Base-by-base conservation (phyloP, 371 early-diverging fungal species). In the Mortierella polycephala region DNA sequence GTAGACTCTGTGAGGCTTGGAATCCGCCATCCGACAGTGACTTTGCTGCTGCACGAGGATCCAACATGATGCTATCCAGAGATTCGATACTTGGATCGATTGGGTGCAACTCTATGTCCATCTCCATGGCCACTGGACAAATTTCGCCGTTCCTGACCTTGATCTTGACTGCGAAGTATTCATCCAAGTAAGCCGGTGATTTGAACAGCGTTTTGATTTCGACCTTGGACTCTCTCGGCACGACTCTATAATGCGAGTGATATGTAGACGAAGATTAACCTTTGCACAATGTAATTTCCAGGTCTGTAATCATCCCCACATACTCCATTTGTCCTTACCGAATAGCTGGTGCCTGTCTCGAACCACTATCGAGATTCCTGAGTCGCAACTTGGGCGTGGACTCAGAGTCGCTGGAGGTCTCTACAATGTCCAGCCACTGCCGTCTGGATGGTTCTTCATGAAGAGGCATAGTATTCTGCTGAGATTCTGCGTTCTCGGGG, bases 171-270 rank as follows among this genome's bases (percentile, higher is more conserved):
- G 86, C 85, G 68, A 89, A 91, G 30, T 85, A 70, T 59, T 94
- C 94, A 57, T 94, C 92, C 62, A 95, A 70, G 18, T 90, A 74
- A 0, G 90, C 92, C 9, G 92, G 93, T 7, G 91, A 81, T 13
- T 73, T 67, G 71, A 91, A 86, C 0, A 83, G 69, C 5, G 87
- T 74, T 20, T 74, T 69, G n/a, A 93, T 75, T 50, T 85, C 82
- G 3, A 95, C 71, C 23, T 89, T 90, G 18, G 94, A 92, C 51
- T 89, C 90, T 44, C 88, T 83, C 69, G 89, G 90, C 40, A 86
- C 83, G 9, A 94, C 83, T 16, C 91, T 90, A 55, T 20, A 54
- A 18, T 51, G 12, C 53, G 21, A 66, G 45, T 41, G 40, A 62
- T 44, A 60, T 5, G 12, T 50, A 7, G n/a, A 14, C 21, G 20